Conservation (phyloP, 2,329 filamentous ascomycete species). For the Neofusicoccum ribis region DNA sequence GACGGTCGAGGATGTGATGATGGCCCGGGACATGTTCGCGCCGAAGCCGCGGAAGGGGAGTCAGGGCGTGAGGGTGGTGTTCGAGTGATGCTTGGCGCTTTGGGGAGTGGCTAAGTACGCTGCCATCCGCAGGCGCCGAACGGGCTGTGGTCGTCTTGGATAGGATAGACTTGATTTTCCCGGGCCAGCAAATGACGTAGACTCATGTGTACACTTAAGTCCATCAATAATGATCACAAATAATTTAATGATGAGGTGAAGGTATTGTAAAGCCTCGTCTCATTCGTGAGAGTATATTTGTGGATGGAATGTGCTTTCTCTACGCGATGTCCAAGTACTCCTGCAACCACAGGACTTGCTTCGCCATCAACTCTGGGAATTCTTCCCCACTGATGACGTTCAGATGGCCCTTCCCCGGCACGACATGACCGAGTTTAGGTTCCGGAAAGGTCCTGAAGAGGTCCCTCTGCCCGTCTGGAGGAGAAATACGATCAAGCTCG, state of each 20-base stretch:
- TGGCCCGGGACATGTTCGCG: not conserved
- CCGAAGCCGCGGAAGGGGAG: not conserved
- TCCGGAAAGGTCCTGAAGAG: conserved; percentile 24
- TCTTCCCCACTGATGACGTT: conserved; percentile 28
- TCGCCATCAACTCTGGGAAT: not conserved
- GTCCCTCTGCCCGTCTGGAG: conserved; percentile 26
- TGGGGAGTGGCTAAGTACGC: too few species aligned
- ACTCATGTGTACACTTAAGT: too few species aligned
- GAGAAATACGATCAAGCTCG: conserved; percentile 29
- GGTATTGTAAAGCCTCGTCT: not conserved
- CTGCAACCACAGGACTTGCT: not conserved
- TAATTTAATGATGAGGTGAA: too few species aligned
- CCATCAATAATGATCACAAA: too few species aligned
- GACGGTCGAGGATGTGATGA: not conserved
- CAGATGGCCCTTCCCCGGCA: conserved; percentile 29
- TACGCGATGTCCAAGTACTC: not conserved
- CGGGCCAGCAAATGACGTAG: too few species aligned
- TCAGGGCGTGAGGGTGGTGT: not conserved
- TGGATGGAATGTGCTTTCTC: not conserved
- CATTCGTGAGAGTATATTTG: too few species aligned
- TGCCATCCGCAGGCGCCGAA: too few species aligned
- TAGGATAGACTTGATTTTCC: too few species aligned
- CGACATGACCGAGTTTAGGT: conserved; percentile 28
- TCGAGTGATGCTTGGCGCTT: not conserved
- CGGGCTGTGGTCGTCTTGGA: too few species aligned